Conservation (phyloP, 257 asterid species). For the Nicotiana otophora region DNA sequence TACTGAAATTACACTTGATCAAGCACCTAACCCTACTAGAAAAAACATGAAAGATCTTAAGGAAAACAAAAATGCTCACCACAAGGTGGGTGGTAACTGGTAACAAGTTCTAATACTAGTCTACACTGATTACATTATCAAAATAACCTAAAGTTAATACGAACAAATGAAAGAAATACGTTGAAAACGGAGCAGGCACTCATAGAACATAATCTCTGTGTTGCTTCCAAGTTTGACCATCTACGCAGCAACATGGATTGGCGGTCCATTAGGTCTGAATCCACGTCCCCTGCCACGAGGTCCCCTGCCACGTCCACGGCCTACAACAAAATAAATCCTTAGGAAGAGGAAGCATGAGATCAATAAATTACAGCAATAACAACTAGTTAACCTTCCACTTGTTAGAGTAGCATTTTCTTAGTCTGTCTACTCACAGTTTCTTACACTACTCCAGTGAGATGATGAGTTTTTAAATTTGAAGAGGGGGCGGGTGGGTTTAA, state of each 20-base stretch:
- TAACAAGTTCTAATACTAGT: constrained; percentile 26
- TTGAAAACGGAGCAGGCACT: constrained; percentile 19
- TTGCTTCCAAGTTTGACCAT: neutral
- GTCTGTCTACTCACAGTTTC: too few relatives aligned
- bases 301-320: constrained; percentile 87
- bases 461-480: too few relatives aligned
- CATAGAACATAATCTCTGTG: constrained; percentile 8
- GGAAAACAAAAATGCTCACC: constrained; percentile 64
- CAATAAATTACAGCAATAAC: neutral
- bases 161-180: constrained; percentile 2
- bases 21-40: constrained; percentile 31
- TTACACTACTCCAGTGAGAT: too few relatives aligned
- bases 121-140: constrained; percentile 34
- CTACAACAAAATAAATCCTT: constrained; percentile 26
- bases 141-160: constrained; percentile 13
- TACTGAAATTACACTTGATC: constrained; percentile 35
- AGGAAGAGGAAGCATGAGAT: neutral
- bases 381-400: neutral
- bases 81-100: constrained; percentile 35
- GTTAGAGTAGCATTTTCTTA: too few relatives aligned
- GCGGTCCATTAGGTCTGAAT: constrained; percentile 36
- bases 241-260: constrained; percentile 10
- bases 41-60: constrained; percentile 1
- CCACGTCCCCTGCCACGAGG: constrained; percentile 78
- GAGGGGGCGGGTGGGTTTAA: too few relatives aligned